These are phyloP conservation scores for Sporobolomyces roseus DNA, from an alignment of 768 basidiomycete genomes.

Conservation along the genomic window DNA sequence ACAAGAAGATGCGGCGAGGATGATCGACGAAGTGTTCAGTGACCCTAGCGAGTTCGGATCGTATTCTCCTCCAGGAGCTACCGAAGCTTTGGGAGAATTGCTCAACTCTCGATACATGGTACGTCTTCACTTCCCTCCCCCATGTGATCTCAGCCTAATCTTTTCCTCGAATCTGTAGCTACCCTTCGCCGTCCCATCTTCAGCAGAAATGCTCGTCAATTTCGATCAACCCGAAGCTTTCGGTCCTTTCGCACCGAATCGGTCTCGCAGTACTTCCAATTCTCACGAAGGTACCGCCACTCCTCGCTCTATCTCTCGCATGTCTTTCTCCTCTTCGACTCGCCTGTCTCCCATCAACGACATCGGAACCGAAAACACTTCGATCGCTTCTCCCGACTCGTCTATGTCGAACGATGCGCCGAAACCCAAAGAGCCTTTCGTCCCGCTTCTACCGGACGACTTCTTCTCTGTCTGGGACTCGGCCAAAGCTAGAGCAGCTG, in stretches of 20 bases:
- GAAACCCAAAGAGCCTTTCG: constrained; percentile 7
- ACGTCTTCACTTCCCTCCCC: constrained; percentile 49
- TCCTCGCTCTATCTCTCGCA: constrained; percentile 22
- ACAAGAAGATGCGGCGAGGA: constrained; percentile 47
- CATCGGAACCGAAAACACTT: background rate
- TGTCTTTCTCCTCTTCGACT: constrained; percentile 14
- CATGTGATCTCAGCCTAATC: background rate
- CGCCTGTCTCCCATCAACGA: background rate
- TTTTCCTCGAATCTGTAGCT: constrained; percentile 18
- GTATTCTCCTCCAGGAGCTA: constrained; percentile 74
- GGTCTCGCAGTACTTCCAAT: background rate
- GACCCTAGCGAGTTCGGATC: constrained; percentile 55
- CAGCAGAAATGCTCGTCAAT: constrained; percentile 39
- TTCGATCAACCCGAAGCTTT: constrained; percentile 30
- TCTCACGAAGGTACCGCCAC: constrained; percentile 8
- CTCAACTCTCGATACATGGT: constrained; percentile 92
- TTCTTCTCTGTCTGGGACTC: constrained; percentile 39
- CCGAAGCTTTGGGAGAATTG: constrained; percentile 81
- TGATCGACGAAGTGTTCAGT: constrained; percentile 72
- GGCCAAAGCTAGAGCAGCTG: constrained; percentile 7
- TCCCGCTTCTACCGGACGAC: constrained; percentile 39
- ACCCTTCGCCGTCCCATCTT: constrained; percentile 38
- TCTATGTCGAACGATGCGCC: background rate
- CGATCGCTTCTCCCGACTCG: background rate
- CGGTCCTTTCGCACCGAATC: constrained; percentile 24